Percentiles rank a stretch among this genome's conserved stretches.
Evolutionary conservation across 306 rosid species (phyloP).

Genomic region (Sechiopsis laciniata): DNA sequence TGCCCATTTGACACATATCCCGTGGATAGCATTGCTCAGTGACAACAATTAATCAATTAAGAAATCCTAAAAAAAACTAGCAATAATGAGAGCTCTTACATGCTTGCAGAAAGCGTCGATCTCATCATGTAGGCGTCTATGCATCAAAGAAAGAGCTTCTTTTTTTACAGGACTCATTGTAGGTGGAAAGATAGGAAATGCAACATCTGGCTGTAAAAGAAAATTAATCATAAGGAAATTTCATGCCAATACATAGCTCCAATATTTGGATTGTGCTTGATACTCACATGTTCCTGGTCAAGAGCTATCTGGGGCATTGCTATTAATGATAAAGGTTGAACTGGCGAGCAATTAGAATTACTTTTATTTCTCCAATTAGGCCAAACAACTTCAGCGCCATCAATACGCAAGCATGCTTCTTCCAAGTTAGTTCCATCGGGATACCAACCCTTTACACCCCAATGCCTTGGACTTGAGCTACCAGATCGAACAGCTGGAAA

Average conservation of each 20-base stretch:
- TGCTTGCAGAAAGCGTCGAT: conserved; percentile 73
- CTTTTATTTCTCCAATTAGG: conserved; percentile 80
- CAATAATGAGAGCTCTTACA: conserved; percentile 33
- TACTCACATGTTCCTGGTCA: conserved; percentile 87
- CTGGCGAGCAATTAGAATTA: conserved; percentile 58
- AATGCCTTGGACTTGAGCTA: conserved; percentile 96
- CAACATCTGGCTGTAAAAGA: conserved; percentile 77
- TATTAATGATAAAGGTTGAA: conserved; percentile 83
- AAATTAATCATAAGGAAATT: conserved; percentile 19
- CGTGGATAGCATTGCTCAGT: conserved; percentile 21
- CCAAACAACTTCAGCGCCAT: conserved; percentile 98
- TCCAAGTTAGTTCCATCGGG: conserved; percentile 84
- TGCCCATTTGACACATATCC: conserved; percentile 25
- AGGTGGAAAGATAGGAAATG: conserved; percentile 69
- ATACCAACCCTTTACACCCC: conserved; percentile 96
- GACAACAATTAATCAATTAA: conserved; percentile 22
- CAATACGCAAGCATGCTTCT: conserved; percentile 70
- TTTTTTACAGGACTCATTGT: conserved; percentile 48
- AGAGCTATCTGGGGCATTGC: conserved; percentile 84
- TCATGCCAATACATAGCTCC: background rate
- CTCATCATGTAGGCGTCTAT: conserved; percentile 69
- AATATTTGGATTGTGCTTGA: conserved; percentile 7
- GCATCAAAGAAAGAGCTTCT: conserved; percentile 58
- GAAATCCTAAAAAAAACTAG: conserved; percentile 1
- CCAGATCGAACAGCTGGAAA: conserved; percentile 94